Evolutionary conservation across 345 rosid genomes (phyloP).

Genomic region (Populus pruinosa): DNA sequence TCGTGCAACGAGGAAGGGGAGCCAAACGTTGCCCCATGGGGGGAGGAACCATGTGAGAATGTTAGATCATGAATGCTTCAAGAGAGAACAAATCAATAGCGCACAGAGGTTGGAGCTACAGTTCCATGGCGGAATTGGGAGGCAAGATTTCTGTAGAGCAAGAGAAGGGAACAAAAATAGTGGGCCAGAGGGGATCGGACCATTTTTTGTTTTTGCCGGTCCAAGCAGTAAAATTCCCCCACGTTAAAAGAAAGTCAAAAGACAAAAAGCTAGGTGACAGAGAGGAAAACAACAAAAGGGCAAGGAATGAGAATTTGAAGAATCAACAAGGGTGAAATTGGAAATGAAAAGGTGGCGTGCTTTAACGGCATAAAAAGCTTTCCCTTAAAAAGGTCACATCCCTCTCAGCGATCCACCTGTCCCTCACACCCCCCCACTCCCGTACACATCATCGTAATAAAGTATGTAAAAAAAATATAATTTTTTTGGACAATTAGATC

Average conservation of each 20-base stretch:
- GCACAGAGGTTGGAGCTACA: neutral
- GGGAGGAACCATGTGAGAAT: too few relatives aligned
- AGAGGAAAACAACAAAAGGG: neutral
- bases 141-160: neutral
- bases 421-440: neutral
- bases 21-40: too few relatives aligned
- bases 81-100: too few relatives aligned
- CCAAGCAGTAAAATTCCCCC: neutral
- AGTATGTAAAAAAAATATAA: too few relatives aligned
- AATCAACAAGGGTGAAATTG: constrained; percentile 23
- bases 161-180: neutral
- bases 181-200: neutral
- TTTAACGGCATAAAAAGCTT: constrained; percentile 36
- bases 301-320: neutral
- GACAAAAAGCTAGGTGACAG: constrained; percentile 19
- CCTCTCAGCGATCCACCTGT: neutral
- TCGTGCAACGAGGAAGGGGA: too few relatives aligned
- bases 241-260: constrained; percentile 10
- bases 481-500: neutral
- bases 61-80: too few relatives aligned
- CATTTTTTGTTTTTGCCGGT: neutral
- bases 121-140: neutral
- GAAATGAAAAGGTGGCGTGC: constrained; percentile 36
- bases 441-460: too few relatives aligned
- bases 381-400: neutral